Conservation (phyloP, 768 basidiomycete genomes). For the Cystofilobasidium macerans region DNA sequence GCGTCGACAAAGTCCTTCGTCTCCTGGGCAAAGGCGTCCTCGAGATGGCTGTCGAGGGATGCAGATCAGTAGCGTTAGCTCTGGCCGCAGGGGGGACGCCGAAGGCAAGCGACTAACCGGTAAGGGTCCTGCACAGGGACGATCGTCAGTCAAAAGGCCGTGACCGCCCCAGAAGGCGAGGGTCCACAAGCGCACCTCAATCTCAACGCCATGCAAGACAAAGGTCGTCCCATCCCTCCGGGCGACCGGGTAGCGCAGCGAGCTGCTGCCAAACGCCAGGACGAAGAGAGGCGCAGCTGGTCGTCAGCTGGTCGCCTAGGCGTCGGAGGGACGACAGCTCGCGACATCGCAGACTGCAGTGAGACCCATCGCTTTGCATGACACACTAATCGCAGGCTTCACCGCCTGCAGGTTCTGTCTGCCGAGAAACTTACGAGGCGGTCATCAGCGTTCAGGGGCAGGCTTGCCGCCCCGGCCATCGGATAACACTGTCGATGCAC, state of each 20-base stretch:
- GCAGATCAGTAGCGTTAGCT: not conserved
- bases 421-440: too few species aligned
- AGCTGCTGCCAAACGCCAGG: too few species aligned
- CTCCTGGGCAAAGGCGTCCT: conserved; percentile 19
- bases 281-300: too few species aligned
- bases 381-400: too few species aligned
- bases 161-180: not conserved
- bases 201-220: conserved; percentile 7
- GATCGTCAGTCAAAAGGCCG: not conserved
- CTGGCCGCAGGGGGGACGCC: not conserved
- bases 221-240: conserved; percentile 12
- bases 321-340: too few species aligned
- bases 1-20: conserved; percentile 17
- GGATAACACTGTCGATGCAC: too few species aligned
- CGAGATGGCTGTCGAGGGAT: conserved; percentile 20
- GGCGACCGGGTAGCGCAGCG: conserved; percentile 4
- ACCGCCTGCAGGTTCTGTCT: too few species aligned
- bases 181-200: conserved; percentile 3
- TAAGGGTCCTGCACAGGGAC: not conserved
- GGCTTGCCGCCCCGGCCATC: too few species aligned
- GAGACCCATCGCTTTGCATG: too few species aligned
- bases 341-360: too few species aligned
- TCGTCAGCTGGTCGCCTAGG: too few species aligned
- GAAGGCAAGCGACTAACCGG: not conserved
- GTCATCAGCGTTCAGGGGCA: too few species aligned